These are phyloP conservation scores for Microbotryum silenes-acaulis DNA, from an alignment of 1,284 basidiomycete genomes.

Conservation along the genomic window DNA sequence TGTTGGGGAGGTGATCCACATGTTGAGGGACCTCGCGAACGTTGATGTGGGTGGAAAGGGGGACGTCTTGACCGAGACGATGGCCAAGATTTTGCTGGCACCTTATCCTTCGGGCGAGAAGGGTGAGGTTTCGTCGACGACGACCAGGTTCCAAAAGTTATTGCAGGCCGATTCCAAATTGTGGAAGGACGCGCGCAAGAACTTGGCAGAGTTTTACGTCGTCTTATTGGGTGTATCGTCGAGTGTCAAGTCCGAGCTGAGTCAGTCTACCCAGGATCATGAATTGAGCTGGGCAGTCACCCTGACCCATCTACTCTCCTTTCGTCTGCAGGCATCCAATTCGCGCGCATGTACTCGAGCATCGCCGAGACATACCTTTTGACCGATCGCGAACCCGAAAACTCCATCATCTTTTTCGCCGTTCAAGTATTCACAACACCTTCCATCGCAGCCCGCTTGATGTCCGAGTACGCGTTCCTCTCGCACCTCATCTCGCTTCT, in stretches of 20 bases:
- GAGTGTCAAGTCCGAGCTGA: constrained; percentile 67
- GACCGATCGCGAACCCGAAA: constrained; percentile 83
- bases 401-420: constrained; percentile 83
- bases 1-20: constrained; percentile 71
- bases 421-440: constrained; percentile 85
- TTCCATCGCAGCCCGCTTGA: constrained; percentile 68
- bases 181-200: constrained; percentile 74
- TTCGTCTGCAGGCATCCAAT: constrained; percentile 58
- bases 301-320: neutral
- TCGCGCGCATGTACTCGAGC: constrained; percentile 74
- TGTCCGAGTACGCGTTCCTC: constrained; percentile 63
- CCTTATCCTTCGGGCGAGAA: constrained; percentile 49
- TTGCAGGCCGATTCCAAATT: constrained; percentile 69
- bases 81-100: constrained; percentile 62
- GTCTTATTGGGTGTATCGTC: constrained; percentile 64
- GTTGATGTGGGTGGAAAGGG: constrained; percentile 48
- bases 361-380: constrained; percentile 84
- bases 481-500: constrained; percentile 70
- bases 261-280: constrained; percentile 44
- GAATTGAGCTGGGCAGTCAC: neutral
- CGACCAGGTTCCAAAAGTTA: constrained; percentile 59
- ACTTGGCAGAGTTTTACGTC: constrained; percentile 73
- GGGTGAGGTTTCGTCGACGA: neutral
- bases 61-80: constrained; percentile 60
- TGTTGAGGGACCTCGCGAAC: constrained; percentile 71